phyloP scores from a whole-genome alignment of 2,329 filamentous ascomycete species.

The Verticillium klebahnii region DNA sequence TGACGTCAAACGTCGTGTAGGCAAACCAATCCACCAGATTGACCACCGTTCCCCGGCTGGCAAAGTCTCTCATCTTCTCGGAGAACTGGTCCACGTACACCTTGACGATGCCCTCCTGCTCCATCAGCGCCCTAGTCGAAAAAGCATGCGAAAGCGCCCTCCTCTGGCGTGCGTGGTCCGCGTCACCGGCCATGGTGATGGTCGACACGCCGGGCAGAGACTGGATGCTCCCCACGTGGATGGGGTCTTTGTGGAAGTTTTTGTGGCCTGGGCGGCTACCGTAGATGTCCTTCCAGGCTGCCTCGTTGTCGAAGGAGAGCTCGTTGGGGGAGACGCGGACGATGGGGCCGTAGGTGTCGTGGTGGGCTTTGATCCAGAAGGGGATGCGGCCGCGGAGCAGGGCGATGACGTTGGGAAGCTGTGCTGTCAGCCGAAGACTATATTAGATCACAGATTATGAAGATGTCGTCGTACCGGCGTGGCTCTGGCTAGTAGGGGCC shows the following conservation, averaged over 20 bases:
- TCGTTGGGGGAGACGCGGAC: constrained; percentile 12
- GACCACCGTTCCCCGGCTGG: constrained; percentile 5
- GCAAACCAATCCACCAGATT: constrained; percentile 28
- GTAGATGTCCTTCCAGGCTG: constrained; percentile 11
- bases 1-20: constrained; percentile 35
- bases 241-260: constrained; percentile 23
- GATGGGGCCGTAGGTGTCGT: constrained; percentile 17
- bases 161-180: constrained; percentile 8
- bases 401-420: constrained; percentile 13
- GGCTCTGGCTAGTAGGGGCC: neutral
- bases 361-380: constrained; percentile 17
- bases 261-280: constrained; percentile 13
- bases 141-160: constrained; percentile 6
- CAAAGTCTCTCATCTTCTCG: constrained; percentile 4
- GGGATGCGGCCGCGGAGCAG: constrained; percentile 16
- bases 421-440: neutral
- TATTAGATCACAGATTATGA: neutral
- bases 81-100: constrained; percentile 6
- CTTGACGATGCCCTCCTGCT: constrained; percentile 8
- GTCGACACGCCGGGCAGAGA: constrained; percentile 5
- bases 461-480: neutral
- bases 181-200: constrained; percentile 8
- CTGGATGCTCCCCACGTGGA: constrained; percentile 22
- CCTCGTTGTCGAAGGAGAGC: constrained; percentile 9
- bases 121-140: constrained; percentile 4